These are phyloP conservation scores for Scheffersomyces segobiensis DNA, from an alignment of 1,139 yeast genomes.

Conservation along the genomic window DNA sequence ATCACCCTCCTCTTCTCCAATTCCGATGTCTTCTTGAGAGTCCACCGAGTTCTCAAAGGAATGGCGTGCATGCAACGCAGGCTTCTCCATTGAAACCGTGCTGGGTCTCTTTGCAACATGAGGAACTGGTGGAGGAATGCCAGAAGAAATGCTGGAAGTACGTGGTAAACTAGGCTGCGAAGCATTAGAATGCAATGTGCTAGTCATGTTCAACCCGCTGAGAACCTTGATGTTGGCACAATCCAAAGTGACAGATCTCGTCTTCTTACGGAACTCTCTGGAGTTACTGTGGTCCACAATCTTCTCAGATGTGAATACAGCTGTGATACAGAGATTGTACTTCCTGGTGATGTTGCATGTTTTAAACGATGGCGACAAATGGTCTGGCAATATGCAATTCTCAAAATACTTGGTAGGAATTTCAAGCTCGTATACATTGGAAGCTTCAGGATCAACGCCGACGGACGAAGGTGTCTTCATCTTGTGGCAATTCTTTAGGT, in stretches of 20 bases:
- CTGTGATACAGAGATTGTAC: constrained; percentile 46
- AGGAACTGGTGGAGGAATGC: not conserved
- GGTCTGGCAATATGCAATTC: constrained; percentile 49
- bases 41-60: not conserved
- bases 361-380: constrained; percentile 53
- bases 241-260: constrained; percentile 32
- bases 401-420: constrained; percentile 42
- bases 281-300: constrained; percentile 21
- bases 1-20: not conserved
- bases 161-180: constrained; percentile 6
- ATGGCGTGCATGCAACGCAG: not conserved
- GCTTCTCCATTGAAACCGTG: not conserved
- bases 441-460: constrained; percentile 8
- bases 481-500: constrained; percentile 35
- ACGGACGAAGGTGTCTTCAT: constrained; percentile 21
- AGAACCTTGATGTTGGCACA: constrained; percentile 40
- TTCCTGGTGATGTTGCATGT: constrained; percentile 57
- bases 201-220: constrained; percentile 40
- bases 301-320: constrained; percentile 42
- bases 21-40: not conserved
- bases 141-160: not conserved
- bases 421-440: constrained; percentile 42
- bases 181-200: constrained; percentile 8
- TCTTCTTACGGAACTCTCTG: constrained; percentile 19
- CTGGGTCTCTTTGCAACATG: not conserved